Conservation (phyloP, 2,329 filamentous ascomycete genomes). For the Calonectria pseudoreteaudii region DNA sequence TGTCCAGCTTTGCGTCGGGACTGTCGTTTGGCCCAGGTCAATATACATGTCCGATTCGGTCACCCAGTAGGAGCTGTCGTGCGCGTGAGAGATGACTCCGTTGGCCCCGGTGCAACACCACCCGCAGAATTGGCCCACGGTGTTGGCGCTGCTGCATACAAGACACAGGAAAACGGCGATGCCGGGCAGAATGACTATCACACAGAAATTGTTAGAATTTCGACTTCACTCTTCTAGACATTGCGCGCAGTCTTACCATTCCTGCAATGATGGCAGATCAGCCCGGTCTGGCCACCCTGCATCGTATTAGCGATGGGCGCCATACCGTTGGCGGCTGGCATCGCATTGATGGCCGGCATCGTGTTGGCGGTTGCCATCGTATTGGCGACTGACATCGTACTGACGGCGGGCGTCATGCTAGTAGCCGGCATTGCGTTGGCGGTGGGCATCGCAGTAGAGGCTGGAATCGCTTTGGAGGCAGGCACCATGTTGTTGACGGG, state of each 20-base stretch:
- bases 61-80: slow-evolving; percentile 42
- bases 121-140: slow-evolving; percentile 37
- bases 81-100: slow-evolving; percentile 35
- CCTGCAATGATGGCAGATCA: slow-evolving; percentile 34
- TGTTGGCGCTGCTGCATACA: slow-evolving; percentile 41
- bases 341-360: neutral
- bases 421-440: neutral
- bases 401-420: neutral
- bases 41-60: slow-evolving; percentile 42
- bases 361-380: neutral
- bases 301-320: neutral
- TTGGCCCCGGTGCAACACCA: slow-evolving; percentile 43
- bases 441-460: neutral
- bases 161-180: slow-evolving; percentile 43
- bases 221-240: neutral
- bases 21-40: slow-evolving; percentile 28
- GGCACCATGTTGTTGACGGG: neutral
- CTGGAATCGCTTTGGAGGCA: neutral
- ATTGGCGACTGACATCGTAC: neutral
- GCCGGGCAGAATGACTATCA: slow-evolving; percentile 36
- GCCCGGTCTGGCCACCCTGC: neutral
- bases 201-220: neutral
- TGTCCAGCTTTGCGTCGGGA: slow-evolving; percentile 37
- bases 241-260: slow-evolving; percentile 26
- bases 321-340: neutral